A percentile compares a stretch with the other conserved stretches of the same genome.
These are phyloP conservation scores for Oryza nivara DNA, from an alignment of 176 grass and related monocot species.

Conservation along the genomic window DNA sequence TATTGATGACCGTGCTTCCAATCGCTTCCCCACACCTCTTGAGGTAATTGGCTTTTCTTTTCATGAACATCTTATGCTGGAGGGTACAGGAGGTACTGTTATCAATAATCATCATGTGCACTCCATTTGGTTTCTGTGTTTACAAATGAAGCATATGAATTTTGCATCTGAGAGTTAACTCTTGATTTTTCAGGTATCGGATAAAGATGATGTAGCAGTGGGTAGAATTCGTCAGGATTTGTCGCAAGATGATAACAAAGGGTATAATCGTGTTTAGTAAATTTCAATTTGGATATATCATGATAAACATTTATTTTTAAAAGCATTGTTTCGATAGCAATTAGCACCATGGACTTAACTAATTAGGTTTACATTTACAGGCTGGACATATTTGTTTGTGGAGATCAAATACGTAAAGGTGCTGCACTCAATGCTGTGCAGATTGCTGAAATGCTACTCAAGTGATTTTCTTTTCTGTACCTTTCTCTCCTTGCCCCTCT, in stretches of 20 bases:
- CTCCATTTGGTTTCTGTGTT: not conserved
- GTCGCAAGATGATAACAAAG: slow-evolving; percentile 80
- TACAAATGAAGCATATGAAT: not conserved
- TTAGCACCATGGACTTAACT: slow-evolving; percentile 13
- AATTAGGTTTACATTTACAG: slow-evolving; percentile 46
- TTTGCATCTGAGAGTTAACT: not conserved
- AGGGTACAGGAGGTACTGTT: not conserved
- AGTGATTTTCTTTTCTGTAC: slow-evolving; percentile 38
- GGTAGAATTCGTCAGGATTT: slow-evolving; percentile 93
- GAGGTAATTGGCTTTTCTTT: slow-evolving; percentile 50
- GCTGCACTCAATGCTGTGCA: slow-evolving; percentile 94
- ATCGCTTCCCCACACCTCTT: slow-evolving; percentile 81
- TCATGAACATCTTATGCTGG: not conserved
- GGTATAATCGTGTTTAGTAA: slow-evolving; percentile 49
- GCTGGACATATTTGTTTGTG: slow-evolving; percentile 95
- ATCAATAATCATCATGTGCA: not conserved
- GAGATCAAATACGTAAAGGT: slow-evolving; percentile 99
- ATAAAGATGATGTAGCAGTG: slow-evolving; percentile 91
- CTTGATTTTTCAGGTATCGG: slow-evolving; percentile 68
- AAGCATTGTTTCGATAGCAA: not conserved
- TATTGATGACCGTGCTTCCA: slow-evolving; percentile 75
- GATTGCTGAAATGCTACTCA: slow-evolving; percentile 91
- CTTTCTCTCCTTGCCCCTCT: not conserved
- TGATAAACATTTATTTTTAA: not conserved
- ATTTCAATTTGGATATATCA: not conserved